Conservation (phyloP, 495 filamentous ascomycete genomes). For the Staphylotrichum longicolle region DNA sequence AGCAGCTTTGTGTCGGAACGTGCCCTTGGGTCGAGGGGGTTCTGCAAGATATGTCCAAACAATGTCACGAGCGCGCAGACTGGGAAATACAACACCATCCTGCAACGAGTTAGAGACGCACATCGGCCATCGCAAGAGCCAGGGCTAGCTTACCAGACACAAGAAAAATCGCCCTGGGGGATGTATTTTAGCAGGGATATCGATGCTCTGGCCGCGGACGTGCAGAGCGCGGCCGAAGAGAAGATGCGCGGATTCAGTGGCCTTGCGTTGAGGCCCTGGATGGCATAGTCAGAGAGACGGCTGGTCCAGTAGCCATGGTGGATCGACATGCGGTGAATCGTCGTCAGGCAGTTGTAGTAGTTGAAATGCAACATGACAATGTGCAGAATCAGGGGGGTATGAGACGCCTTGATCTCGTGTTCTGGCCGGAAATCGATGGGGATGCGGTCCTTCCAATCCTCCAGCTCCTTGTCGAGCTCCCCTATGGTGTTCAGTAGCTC, state of each 20-base stretch:
- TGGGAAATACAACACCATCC: conserved; percentile 96
- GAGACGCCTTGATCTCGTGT: conserved; percentile 85
- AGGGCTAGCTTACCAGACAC: conserved; percentile 74
- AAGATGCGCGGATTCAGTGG: conserved; percentile 93
- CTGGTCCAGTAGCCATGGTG: conserved; percentile 99
- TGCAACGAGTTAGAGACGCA: conserved; percentile 38
- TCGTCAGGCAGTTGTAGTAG: conserved; percentile 97
- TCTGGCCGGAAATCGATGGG: conserved; percentile 93
- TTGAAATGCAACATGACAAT: conserved; percentile 91
- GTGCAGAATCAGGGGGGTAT: conserved; percentile 87
- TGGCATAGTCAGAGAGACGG: conserved; percentile 89
- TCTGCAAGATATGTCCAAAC: conserved; percentile 96
- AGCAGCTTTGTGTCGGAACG: conserved; percentile 87
- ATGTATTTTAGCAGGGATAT: conserved; percentile 95
- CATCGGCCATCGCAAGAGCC: not conserved
- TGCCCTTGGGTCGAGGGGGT: conserved; percentile 84
- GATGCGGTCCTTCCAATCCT: conserved; percentile 94
- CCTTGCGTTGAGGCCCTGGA: conserved; percentile 84
- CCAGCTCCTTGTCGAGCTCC: conserved; percentile 87
- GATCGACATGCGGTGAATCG: conserved; percentile 96
- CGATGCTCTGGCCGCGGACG: conserved; percentile 85
- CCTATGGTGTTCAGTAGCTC: conserved; percentile 95
- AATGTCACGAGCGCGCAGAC: conserved; percentile 93
- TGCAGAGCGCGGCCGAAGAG: conserved; percentile 87
- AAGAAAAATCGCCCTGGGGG: conserved; percentile 88